A percentile compares a stretch with the other conserved stretches of the same genome.
These are phyloP conservation scores for Pistacia vera DNA, from an alignment of 345 rosid genomes.

Conservation along the genomic window DNA sequence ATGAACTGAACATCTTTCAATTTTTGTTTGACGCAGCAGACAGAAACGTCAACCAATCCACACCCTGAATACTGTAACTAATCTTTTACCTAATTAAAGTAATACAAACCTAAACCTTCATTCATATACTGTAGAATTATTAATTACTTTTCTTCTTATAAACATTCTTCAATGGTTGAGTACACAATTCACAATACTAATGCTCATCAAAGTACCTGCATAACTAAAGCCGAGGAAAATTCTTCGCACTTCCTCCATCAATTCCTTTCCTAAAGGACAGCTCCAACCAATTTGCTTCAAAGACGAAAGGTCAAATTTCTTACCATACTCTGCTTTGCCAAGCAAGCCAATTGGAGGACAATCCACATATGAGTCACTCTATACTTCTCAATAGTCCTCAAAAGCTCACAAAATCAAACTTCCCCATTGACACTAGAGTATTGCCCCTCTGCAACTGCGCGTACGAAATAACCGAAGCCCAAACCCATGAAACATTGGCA, in stretches of 20 bases:
- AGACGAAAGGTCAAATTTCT: constrained; percentile 69
- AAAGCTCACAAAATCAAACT: constrained; percentile 61
- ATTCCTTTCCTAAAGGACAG: constrained; percentile 87
- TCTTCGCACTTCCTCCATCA: constrained; percentile 77
- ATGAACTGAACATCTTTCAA: neutral
- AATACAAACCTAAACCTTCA: neutral
- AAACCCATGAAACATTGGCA: constrained; percentile 95
- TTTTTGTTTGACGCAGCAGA: neutral
- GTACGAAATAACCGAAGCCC: constrained; percentile 51
- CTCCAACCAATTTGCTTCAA: constrained; percentile 67
- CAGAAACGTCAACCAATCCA: neutral
- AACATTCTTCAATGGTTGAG: neutral
- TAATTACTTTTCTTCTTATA: too few relatives aligned
- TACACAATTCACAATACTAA: neutral
- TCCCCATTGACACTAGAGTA: constrained; percentile 62
- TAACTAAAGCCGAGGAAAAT: constrained; percentile 49
- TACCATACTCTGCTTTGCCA: constrained; percentile 67
- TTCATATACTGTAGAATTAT: too few relatives aligned
- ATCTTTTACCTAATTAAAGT: neutral
- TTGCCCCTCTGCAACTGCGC: constrained; percentile 69
- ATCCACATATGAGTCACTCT: constrained; percentile 75
- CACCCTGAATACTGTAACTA: neutral
- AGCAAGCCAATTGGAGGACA: constrained; percentile 86
- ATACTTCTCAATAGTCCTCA: constrained; percentile 60
- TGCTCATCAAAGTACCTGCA: constrained; percentile 53